Conservation (phyloP, 768 basidiomycete genomes). For the Lactifluus rugatus region DNA sequence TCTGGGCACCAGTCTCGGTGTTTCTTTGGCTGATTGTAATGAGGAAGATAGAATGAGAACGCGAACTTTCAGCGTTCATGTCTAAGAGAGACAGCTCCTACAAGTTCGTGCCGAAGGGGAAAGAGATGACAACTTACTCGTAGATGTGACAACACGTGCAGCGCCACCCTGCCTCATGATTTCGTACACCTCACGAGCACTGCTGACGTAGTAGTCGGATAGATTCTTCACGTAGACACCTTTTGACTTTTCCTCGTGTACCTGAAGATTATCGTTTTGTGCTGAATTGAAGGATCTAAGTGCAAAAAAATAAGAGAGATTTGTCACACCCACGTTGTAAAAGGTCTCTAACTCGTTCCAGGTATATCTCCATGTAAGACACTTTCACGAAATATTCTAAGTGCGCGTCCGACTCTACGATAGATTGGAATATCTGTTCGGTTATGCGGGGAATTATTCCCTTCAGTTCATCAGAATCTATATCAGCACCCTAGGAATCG, state of each 20-base stretch:
- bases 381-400: slow-evolving; percentile 99
- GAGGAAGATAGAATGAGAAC: slow-evolving; percentile 97
- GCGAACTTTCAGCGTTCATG: slow-evolving; percentile 99
- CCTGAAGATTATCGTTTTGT: slow-evolving; percentile 95
- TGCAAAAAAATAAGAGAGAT: background rate
- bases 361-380: slow-evolving; percentile 99
- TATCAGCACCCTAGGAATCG: slow-evolving; percentile 76
- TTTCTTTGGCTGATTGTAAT: slow-evolving; percentile 96
- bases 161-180: slow-evolving; percentile 96
- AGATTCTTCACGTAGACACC: slow-evolving; percentile 98
- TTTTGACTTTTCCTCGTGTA: slow-evolving; percentile 95
- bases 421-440: slow-evolving; percentile 97
- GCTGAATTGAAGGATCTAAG: slow-evolving; percentile 35
- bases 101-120: slow-evolving; percentile 2
- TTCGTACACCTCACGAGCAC: slow-evolving; percentile 91
- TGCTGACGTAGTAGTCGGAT: slow-evolving; percentile 96
- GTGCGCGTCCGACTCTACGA: slow-evolving; percentile 89
- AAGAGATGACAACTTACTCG: slow-evolving; percentile 51
- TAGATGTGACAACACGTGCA: slow-evolving; percentile 86
- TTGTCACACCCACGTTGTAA: slow-evolving; percentile 73
- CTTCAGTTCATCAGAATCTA: slow-evolving; percentile 86
- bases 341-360: slow-evolving; percentile 91
- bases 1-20: slow-evolving; percentile 90
- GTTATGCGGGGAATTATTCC: slow-evolving; percentile 98
- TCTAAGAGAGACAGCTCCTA: slow-evolving; percentile 38